Evolutionary conservation across 495 filamentous ascomycete species (phyloP).

Genomic region (Lasiosphaeria ovina): DNA sequence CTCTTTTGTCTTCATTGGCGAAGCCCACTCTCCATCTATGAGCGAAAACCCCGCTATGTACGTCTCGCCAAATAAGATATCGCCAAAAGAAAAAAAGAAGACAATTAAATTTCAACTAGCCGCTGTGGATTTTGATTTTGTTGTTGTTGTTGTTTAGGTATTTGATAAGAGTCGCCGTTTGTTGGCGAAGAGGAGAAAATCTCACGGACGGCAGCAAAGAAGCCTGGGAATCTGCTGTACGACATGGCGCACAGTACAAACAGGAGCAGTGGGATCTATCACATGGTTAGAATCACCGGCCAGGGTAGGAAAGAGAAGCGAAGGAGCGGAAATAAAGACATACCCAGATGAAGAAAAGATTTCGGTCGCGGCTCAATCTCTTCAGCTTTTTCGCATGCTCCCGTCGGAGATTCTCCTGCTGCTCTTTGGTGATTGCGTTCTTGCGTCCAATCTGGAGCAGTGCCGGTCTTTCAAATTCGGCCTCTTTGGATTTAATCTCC

Average conservation of each 20-base stretch:
- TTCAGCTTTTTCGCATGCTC: conserved; percentile 75
- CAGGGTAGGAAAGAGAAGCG: not conserved
- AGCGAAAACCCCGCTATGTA: too few species aligned
- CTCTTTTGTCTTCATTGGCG: too few species aligned
- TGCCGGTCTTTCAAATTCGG: conserved; percentile 22
- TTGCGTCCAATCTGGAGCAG: conserved; percentile 53
- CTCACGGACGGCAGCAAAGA: not conserved
- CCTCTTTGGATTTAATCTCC: too few species aligned
- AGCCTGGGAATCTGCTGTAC: conserved; percentile 22
- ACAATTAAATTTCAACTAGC: too few species aligned
- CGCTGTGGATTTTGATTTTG: too few species aligned
- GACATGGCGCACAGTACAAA: conserved; percentile 24
- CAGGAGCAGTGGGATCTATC: conserved; percentile 32
- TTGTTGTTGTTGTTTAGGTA: too few species aligned
- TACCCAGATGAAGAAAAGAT: conserved; percentile 87
- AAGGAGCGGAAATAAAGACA: conserved; percentile 19
- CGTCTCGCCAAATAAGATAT: too few species aligned
- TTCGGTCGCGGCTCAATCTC: conserved; percentile 68
- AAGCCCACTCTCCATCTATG: too few species aligned
- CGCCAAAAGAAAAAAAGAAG: too few species aligned
- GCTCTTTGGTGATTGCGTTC: conserved; percentile 61
- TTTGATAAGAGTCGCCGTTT: too few species aligned
- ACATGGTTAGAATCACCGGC: conserved; percentile 28
- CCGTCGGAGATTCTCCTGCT: conserved; percentile 68
- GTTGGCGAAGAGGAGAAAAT: not conserved